These are phyloP conservation scores for Pythium dissotocum DNA, from an alignment of 352 stramenopile species.

Conservation along the genomic window DNA sequence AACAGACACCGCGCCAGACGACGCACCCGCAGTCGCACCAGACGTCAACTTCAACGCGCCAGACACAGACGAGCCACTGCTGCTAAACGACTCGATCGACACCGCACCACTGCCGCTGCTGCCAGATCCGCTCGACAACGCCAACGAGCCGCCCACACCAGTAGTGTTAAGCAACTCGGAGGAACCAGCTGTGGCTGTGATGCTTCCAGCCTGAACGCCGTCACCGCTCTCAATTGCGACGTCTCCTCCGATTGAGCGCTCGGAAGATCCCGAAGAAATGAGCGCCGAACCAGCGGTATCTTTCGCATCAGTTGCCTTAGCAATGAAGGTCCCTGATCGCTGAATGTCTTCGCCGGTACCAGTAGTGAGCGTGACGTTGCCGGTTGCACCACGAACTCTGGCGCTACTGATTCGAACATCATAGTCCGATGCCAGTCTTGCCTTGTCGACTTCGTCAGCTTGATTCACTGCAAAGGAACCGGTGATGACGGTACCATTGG, in stretches of 20 bases:
- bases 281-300: neutral
- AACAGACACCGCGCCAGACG: neutral
- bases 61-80: slow-evolving; percentile 7
- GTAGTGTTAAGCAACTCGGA: neutral
- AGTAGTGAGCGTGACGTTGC: neutral
- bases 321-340: neutral
- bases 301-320: neutral
- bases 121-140: slow-evolving; percentile 11
- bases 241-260: neutral
- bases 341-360: neutral
- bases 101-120: slow-evolving; percentile 7
- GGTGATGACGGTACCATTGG: neutral
- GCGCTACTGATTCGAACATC: slow-evolving; percentile 4
- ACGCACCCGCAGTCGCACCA: slow-evolving; percentile 4
- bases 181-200: neutral
- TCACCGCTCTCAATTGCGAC: neutral
- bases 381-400: neutral
- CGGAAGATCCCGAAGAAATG: neutral
- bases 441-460: neutral
- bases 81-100: neutral
- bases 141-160: slow-evolving; percentile 2
- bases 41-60: slow-evolving; percentile 9
- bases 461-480: slow-evolving; percentile 2
- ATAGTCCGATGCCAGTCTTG: neutral
- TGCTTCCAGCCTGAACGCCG: neutral